Conservation (phyloP, 371 early-diverging fungal genomes). For the Rhizomucor pusillus region DNA sequence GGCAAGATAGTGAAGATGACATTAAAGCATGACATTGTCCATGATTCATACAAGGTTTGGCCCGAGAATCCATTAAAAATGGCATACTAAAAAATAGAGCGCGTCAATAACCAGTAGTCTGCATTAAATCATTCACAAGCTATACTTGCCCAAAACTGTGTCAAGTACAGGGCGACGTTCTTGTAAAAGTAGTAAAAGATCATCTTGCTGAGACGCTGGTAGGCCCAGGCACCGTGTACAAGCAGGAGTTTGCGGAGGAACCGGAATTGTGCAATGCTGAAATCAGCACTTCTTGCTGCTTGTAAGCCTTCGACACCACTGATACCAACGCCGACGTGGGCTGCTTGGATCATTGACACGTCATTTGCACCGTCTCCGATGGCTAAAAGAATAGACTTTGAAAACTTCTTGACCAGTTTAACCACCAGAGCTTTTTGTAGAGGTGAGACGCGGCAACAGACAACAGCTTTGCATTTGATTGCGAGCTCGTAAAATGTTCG, state of each 20-base stretch:
- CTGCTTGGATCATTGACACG: constrained; percentile 97
- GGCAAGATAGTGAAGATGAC: constrained; percentile 89
- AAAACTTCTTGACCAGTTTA: constrained; percentile 76
- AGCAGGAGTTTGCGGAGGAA: constrained; percentile 84
- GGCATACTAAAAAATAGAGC: constrained; percentile 55
- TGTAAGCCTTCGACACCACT: constrained; percentile 97
- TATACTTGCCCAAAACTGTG: constrained; percentile 88
- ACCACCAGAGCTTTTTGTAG: constrained; percentile 93
- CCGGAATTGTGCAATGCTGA: constrained; percentile 93
- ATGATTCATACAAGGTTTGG: constrained; percentile 90
- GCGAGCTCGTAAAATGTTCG: constrained; percentile 73
- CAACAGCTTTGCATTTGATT: constrained; percentile 76
- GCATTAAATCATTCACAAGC: not conserved
- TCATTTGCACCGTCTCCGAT: constrained; percentile 99
- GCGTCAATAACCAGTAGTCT: not conserved
- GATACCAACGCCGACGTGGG: constrained; percentile 97
- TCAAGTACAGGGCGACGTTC: constrained; percentile 93
- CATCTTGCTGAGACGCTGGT: constrained; percentile 84
- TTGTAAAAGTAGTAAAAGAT: constrained; percentile 94
- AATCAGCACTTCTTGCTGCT: constrained; percentile 95
- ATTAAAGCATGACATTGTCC: constrained; percentile 90
- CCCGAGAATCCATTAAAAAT: constrained; percentile 89
- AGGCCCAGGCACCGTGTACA: constrained; percentile 94
- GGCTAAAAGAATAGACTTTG: constrained; percentile 76
- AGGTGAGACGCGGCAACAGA: constrained; percentile 94